These are phyloP conservation scores for Anaeromyces robustus DNA, from an alignment of 192 early-diverging fungal genomes.

Conservation along the genomic window DNA sequence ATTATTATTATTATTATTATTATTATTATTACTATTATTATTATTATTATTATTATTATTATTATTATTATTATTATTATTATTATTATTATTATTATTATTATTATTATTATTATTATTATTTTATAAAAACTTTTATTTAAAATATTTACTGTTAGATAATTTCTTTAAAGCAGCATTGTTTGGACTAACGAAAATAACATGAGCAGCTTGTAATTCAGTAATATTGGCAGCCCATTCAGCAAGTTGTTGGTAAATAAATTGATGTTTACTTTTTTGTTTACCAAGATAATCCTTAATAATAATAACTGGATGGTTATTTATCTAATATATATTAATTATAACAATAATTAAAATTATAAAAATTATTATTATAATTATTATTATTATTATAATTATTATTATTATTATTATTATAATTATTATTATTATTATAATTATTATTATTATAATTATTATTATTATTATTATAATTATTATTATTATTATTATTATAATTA, in stretches of 20 bases:
- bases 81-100: too few relatives aligned
- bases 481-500: neutral
- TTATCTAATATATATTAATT: neutral
- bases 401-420: neutral
- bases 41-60: too few relatives aligned
- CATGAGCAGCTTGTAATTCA: constrained; percentile 81
- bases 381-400: neutral
- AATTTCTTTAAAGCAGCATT: constrained; percentile 46
- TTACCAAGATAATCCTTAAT: constrained; percentile 73
- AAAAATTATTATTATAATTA: too few relatives aligned
- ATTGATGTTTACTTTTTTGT: constrained; percentile 39
- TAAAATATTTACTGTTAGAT: constrained; percentile 33
- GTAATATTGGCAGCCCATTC: constrained; percentile 59
- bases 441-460: too few relatives aligned
- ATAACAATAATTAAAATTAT: neutral
- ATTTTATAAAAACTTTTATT: neutral
- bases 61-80: too few relatives aligned
- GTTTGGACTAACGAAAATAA: constrained; percentile 72
- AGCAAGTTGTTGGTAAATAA: constrained; percentile 54
- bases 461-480: too few relatives aligned
- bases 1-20: too few relatives aligned
- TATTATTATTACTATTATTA: too few relatives aligned
- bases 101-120: too few relatives aligned
- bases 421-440: too few relatives aligned
- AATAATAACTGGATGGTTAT: constrained; percentile 62